Base-by-base conservation (phyloP, 495 filamentous ascomycete genomes). In the Hypoxylon lienhwacheense region DNA sequence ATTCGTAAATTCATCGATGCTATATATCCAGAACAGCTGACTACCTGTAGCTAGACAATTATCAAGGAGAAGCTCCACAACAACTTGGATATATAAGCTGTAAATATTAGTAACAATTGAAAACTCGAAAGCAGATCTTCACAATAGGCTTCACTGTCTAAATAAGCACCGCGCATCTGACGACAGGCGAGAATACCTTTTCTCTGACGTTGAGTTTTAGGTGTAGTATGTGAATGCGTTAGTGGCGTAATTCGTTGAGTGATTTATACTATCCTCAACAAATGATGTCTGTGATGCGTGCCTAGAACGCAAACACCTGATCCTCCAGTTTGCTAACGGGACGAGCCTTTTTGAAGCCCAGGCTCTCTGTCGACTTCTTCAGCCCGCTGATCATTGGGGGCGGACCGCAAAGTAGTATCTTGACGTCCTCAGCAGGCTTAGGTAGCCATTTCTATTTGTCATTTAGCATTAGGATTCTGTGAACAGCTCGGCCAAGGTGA, bases 261-360 rank as follows among this genome's bases (percentile, higher is more conserved):
- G 12, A 8, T 19, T 16, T 24, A n/a, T 11, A 17, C 31, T 19
- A 8, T 17, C 16, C 5, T 15, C 32, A 19, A 4, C 2, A 36
- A 15, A 33, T 22, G 10, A 10, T 10, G 29, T 43, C 1, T 6
- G 44, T n/a, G 16, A 10, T 24, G 17, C n/a, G 33, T 16, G 37
- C 29, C 33, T 89, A 96, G 79, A 98, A 97, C 71, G 90, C 92
- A 79, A 98, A 98, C 61, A 98, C 90, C 72, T 97, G 92, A 71
- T 98, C 92, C 68, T 89, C 87, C 35, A 97, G 79, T 82, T 96
- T 97, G 84, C 91, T 97, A 61, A 97, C 91, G 22, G 91, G 88
- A 47, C 83, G 82, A 24, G 93, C 85, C 81, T 96, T 96, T 68
- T 87, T 80, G 77, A 88, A 98, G 44, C 93, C 93, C 6, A 97